Conservation (phyloP, 2,329 filamentous ascomycete species). For the Monilinia vaccinii-corymbosi region DNA sequence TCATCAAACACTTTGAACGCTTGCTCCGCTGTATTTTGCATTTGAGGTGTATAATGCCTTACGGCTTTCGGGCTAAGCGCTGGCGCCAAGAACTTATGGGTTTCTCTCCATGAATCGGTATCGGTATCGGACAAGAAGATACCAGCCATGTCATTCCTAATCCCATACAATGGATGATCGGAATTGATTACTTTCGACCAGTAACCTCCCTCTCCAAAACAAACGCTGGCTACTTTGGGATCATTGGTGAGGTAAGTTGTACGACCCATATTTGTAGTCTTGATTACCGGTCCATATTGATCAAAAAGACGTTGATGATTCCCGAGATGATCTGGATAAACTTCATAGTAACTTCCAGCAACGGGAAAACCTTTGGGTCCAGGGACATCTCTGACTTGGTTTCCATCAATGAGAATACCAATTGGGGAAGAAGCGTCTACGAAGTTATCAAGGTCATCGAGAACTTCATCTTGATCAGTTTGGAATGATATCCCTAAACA, state of each 20-base stretch:
- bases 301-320: conserved; percentile 35
- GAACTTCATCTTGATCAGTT: conserved; percentile 12
- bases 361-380: conserved; percentile 31
- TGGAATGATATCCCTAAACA: conserved; percentile 15
- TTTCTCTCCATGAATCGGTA: conserved; percentile 12
- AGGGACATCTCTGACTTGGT: conserved; percentile 13
- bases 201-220: conserved; percentile 30
- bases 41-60: conserved; percentile 23
- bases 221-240: conserved; percentile 28
- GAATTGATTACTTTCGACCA: conserved; percentile 31
- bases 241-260: conserved; percentile 31
- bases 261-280: conserved; percentile 31
- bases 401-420: conserved; percentile 16
- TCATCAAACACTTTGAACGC: conserved; percentile 22
- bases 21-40: conserved; percentile 17
- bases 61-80: conserved; percentile 31
- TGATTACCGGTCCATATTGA: conserved; percentile 31
- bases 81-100: conserved; percentile 19
- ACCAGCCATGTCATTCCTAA: conserved; percentile 13
- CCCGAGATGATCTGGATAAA: conserved; percentile 35
- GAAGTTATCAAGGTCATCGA: conserved; percentile 15
- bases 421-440: conserved; percentile 11
- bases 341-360: conserved; percentile 32
- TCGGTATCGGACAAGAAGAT: conserved; percentile 19
- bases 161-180: conserved; percentile 17